A percentile compares a stretch with the other conserved stretches of the same genome.
phyloP scores from a whole-genome alignment of 2,329 filamentous ascomycete species.

The Ascomycota sp. region DNA sequence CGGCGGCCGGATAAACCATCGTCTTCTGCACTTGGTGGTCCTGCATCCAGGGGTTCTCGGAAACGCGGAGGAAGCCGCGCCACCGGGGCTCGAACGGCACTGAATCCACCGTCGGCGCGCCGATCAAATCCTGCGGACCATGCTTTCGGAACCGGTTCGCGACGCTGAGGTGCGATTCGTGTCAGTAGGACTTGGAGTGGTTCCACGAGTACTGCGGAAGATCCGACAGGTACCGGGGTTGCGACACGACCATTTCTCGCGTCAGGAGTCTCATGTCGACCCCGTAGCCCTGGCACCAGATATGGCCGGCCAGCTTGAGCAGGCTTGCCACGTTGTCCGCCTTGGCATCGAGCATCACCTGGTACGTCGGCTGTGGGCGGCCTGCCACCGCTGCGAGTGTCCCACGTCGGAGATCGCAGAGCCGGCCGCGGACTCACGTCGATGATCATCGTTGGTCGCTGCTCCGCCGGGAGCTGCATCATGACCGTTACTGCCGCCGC shows the following conservation, averaged over 20 bases:
- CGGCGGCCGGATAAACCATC: conserved; percentile 28
- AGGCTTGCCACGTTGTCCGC: conserved; percentile 6
- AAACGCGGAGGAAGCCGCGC: conserved; percentile 26
- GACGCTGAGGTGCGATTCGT: conserved; percentile 25
- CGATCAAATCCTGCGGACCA: conserved; percentile 29
- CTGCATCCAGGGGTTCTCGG: conserved; percentile 29
- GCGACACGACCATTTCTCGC: conserved; percentile 2
- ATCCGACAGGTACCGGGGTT: conserved; percentile 17
- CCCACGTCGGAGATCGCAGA: conserved; percentile 15
- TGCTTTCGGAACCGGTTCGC: conserved; percentile 22
- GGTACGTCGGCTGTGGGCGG: conserved; percentile 5
- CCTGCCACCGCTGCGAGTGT: conserved; percentile 9
- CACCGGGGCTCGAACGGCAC: conserved; percentile 25
- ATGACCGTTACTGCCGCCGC: conserved; percentile 17
- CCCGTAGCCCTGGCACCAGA: conserved; percentile 16
- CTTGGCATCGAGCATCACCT: conserved; percentile 10
- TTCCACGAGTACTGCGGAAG: conserved; percentile 35
- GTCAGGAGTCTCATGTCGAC: conserved; percentile 12
- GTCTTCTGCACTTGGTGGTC: conserved; percentile 30
- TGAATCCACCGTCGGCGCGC: conserved; percentile 21
- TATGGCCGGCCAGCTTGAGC: conserved; percentile 12
- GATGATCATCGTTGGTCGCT: conserved; percentile 15
- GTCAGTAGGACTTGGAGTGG: conserved; percentile 29
- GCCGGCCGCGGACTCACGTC: conserved; percentile 20
- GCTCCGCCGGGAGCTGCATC: conserved; percentile 8